phyloP scores from a whole-genome alignment of 352 stramenopile genomes.

The Aphanomyces euteiches region DNA sequence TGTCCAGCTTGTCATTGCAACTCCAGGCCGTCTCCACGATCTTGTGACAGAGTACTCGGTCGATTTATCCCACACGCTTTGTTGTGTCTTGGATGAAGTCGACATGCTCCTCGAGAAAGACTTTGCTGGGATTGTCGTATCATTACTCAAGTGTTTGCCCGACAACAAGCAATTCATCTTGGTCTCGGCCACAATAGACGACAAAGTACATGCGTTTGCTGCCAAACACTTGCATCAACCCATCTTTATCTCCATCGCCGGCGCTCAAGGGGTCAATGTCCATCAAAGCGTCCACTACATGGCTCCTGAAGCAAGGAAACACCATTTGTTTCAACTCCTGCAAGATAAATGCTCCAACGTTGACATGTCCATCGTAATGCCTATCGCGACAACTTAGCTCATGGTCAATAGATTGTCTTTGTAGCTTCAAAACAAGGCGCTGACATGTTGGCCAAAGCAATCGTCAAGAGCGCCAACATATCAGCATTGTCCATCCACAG shows the following conservation, averaged over 20 bases:
- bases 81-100: slow-evolving; percentile 69
- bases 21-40: slow-evolving; percentile 58
- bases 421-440: slow-evolving; percentile 60
- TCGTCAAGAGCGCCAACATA: slow-evolving; percentile 44
- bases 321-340: slow-evolving; percentile 42
- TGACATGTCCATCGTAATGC: slow-evolving; percentile 11
- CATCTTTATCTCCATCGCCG: background rate
- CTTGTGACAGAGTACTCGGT: slow-evolving; percentile 35
- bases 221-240: background rate
- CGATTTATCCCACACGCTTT: slow-evolving; percentile 38
- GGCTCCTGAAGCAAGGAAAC: slow-evolving; percentile 61
- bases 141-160: slow-evolving; percentile 46
- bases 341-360: background rate
- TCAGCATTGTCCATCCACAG: slow-evolving; percentile 49
- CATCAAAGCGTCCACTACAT: slow-evolving; percentile 34
- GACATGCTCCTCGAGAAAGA: slow-evolving; percentile 62
- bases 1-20: slow-evolving; percentile 64
- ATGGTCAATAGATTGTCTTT: slow-evolving; percentile 40
- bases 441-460: slow-evolving; percentile 53
- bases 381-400: slow-evolving; percentile 37
- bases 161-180: slow-evolving; percentile 46
- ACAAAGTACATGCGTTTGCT: background rate
- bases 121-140: slow-evolving; percentile 47
- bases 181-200: slow-evolving; percentile 50
- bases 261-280: background rate